Conservation (phyloP, 805 yeast genomes). For the Kodamaea lidongshanica region DNA sequence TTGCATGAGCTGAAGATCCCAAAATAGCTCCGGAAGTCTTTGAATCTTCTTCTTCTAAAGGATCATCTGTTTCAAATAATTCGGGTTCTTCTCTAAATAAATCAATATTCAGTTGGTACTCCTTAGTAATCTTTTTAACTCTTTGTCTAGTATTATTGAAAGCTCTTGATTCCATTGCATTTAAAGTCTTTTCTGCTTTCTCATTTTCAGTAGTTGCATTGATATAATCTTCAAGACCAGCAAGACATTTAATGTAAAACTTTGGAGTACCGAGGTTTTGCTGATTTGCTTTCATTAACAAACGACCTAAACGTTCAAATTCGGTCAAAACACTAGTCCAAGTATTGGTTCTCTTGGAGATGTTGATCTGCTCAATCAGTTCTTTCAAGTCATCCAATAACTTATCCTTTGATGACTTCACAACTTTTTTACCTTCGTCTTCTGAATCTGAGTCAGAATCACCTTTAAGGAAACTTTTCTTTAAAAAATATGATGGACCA, state of each 20-base stretch:
- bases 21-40: slow-evolving; percentile 21
- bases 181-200: slow-evolving; percentile 62
- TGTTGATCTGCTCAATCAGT: slow-evolving; percentile 60
- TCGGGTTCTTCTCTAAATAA: slow-evolving; percentile 66
- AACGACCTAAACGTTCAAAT: slow-evolving; percentile 71
- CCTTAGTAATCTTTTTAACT: slow-evolving; percentile 72
- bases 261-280: slow-evolving; percentile 72
- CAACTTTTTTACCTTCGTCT: slow-evolving; percentile 75
- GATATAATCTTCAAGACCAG: slow-evolving; percentile 65
- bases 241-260: slow-evolving; percentile 60
- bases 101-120: slow-evolving; percentile 53
- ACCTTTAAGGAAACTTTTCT: slow-evolving; percentile 41
- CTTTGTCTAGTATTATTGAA: slow-evolving; percentile 85
- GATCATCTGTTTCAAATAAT: slow-evolving; percentile 54
- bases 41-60: slow-evolving; percentile 25
- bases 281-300: slow-evolving; percentile 63
- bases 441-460: slow-evolving; percentile 45
- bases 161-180: slow-evolving; percentile 78
- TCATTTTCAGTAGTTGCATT: slow-evolving; percentile 43
- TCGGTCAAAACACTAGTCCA: slow-evolving; percentile 73
- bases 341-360: slow-evolving; percentile 62
- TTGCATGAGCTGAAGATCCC: slow-evolving; percentile 1
- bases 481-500: slow-evolving; percentile 53
- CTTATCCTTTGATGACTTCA: slow-evolving; percentile 91
- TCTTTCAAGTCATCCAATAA: slow-evolving; percentile 78